Conservation (phyloP, 2,329 filamentous ascomycete species). For the Phyllosticta citriasiana region DNA sequence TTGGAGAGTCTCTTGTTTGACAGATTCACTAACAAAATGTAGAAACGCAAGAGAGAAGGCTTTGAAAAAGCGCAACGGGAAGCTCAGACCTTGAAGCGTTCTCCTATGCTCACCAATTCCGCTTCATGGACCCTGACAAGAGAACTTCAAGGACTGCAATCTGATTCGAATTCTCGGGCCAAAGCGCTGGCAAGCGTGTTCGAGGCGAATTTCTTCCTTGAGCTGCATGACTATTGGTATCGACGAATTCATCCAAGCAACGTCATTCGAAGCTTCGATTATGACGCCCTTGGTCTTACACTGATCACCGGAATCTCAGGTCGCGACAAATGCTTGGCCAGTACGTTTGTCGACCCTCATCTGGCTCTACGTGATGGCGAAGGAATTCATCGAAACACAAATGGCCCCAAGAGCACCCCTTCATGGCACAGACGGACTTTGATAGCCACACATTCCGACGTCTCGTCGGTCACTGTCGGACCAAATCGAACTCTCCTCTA, state of each 20-base stretch:
- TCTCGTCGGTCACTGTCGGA: constrained; percentile 4
- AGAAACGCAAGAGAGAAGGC: constrained; percentile 7
- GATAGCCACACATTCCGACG: background rate
- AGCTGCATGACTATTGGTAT: background rate
- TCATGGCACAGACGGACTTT: constrained; percentile 1
- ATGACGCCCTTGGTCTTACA: constrained; percentile 2
- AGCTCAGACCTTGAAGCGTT: constrained; percentile 5
- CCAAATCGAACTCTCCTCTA: constrained; percentile 1
- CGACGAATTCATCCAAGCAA: background rate
- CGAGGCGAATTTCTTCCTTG: background rate
- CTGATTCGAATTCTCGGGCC: constrained; percentile 2
- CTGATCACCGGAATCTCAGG: constrained; percentile 1
- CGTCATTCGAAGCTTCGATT: constrained; percentile 4
- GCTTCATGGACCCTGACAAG: constrained; percentile 4
- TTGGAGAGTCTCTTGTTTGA: background rate
- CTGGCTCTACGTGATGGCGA: background rate
- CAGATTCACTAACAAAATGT: background rate
- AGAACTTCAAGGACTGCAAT: constrained; percentile 1
- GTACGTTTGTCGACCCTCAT: constrained; percentile 6
- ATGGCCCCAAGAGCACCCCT: background rate
- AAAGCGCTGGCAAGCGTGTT: constrained; percentile 4
- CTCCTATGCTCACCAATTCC: background rate
- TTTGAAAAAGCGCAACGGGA: background rate
- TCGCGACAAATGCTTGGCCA: background rate
- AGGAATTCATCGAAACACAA: background rate